Evolutionary conservation across 2,329 filamentous ascomycete genomes (phyloP), one percentile per base, ranked within the genome.

Genomic region (Teratosphaeria epicoccoides): DNA sequence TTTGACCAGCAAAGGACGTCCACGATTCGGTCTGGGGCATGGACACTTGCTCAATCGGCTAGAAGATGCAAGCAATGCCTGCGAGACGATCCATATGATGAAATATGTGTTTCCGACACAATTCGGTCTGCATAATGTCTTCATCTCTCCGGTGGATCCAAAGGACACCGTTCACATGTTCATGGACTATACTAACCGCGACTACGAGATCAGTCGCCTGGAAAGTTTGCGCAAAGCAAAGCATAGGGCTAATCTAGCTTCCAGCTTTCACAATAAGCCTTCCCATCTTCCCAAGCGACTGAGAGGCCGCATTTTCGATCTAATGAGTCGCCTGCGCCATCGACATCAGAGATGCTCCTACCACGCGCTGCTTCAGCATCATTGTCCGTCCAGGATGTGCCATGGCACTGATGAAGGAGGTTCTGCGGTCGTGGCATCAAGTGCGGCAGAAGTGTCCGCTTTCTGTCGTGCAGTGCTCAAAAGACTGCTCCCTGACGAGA

Each of bases 61-160:
- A 57, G 69, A 76, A 29, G 62, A 77, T 60, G 54, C 68, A 40
- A 55, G 71, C 33, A 71, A 79, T 59, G 61, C 73, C 1, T 63
- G 69, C 11, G 78, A 84, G 56, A 86, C 82, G 0, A 63, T 82
- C 10, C 87, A 85, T 59, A 70, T 95, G 20, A 81, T 95, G 79
- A 93, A 91, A 74, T 91, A 97, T 68, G 83, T 98, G 1, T 98
- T 98, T 60, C 93, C 93, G 26, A 78, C 84, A 10, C 90, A 97
- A 63, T 97, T 95, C 63, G 81, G 81, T 12, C 73, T 98, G 3
- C 88, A 95, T 64, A 98, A 97, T 68, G 88, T 85, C n/a, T 96
- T 97, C 65, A 88, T 83, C 0, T 87, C 83, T 4, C 70, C 73
- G 3, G 76, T 85, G 14, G 78, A 93, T 64, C 66, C 64, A 22